phyloP scores from a whole-genome alignment of 768 basidiomycete species.

The Lentinula sp. region DNA sequence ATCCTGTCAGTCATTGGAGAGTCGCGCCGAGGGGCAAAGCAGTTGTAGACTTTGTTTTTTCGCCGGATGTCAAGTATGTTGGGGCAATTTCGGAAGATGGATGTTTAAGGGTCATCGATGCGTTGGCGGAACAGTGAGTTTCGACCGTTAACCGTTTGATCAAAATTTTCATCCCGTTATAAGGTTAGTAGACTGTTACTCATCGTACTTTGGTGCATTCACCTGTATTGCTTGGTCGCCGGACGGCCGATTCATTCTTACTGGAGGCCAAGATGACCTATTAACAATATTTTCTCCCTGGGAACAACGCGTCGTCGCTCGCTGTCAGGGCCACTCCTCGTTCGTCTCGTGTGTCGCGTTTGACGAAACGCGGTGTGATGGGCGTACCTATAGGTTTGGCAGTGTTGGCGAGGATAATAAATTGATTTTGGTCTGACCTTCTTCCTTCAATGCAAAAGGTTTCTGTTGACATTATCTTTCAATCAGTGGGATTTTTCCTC shows the following conservation, averaged over 20 bases:
- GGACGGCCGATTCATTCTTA: slow-evolving; percentile 89
- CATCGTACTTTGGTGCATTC: slow-evolving; percentile 90
- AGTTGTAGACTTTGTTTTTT: slow-evolving; percentile 89
- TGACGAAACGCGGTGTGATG: slow-evolving; percentile 78
- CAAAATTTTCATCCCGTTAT: not conserved
- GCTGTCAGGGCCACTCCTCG: slow-evolving; percentile 95
- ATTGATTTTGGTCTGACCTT: slow-evolving; percentile 64
- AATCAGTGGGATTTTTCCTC: slow-evolving; percentile 91
- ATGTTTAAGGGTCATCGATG: slow-evolving; percentile 84
- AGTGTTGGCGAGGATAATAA: slow-evolving; percentile 98
- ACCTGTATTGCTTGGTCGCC: slow-evolving; percentile 94
- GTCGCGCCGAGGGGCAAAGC: slow-evolving; percentile 59
- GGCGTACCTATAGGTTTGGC: slow-evolving; percentile 88
- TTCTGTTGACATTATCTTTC: not conserved
- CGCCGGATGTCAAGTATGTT: slow-evolving; percentile 87
- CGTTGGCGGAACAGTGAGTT: slow-evolving; percentile 78
- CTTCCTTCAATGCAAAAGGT: not conserved
- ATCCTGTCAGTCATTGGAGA: slow-evolving; percentile 90
- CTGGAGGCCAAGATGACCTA: slow-evolving; percentile 96
- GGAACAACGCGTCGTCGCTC: slow-evolving; percentile 90
- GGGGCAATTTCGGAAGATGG: slow-evolving; percentile 93
- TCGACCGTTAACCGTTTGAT: not conserved
- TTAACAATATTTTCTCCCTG: slow-evolving; percentile 91
- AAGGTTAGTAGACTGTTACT: slow-evolving; percentile 85
- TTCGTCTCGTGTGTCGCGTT: slow-evolving; percentile 89